These are phyloP conservation scores for Colletotrichum eleusines DNA, from an alignment of 2,329 filamentous ascomycete species.

Conservation along the genomic window DNA sequence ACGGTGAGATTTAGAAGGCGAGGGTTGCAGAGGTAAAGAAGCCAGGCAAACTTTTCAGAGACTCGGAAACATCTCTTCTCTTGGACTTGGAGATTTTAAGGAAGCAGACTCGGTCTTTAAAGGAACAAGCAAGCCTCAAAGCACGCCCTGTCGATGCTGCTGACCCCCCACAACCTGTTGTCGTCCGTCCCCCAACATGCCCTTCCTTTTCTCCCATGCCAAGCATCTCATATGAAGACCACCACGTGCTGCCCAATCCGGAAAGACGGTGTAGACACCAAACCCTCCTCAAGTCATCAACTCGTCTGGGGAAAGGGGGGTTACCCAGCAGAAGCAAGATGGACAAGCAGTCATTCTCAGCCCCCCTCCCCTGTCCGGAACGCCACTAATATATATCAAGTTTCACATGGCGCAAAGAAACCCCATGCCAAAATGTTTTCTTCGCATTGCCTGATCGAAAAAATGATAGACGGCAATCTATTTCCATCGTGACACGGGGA, in stretches of 20 bases:
- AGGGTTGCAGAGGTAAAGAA: background rate
- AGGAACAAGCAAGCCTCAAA: background rate
- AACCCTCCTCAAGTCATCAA: background rate
- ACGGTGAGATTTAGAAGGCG: background rate
- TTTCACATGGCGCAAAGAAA: background rate
- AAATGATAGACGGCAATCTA: background rate
- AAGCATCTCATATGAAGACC: background rate
- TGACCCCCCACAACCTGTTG: too few species aligned
- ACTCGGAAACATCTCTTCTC: too few species aligned
- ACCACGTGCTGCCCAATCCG: background rate
- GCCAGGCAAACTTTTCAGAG: background rate
- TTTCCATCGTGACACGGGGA: background rate
- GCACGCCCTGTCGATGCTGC: background rate
- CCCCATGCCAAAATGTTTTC: background rate
- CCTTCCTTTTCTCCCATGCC: background rate
- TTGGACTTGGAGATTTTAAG: too few species aligned
- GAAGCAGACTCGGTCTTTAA: background rate
- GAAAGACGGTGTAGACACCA: background rate
- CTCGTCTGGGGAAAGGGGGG: too few species aligned
- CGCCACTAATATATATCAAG: constrained; percentile 2
- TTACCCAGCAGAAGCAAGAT: background rate
- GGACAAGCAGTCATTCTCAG: background rate
- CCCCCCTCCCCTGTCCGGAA: background rate
- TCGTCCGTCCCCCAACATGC: background rate
- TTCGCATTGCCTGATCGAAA: background rate